Evolutionary conservation across 148 eudicot genomes (phyloP).

Genomic region (Cornus kousa): DNA sequence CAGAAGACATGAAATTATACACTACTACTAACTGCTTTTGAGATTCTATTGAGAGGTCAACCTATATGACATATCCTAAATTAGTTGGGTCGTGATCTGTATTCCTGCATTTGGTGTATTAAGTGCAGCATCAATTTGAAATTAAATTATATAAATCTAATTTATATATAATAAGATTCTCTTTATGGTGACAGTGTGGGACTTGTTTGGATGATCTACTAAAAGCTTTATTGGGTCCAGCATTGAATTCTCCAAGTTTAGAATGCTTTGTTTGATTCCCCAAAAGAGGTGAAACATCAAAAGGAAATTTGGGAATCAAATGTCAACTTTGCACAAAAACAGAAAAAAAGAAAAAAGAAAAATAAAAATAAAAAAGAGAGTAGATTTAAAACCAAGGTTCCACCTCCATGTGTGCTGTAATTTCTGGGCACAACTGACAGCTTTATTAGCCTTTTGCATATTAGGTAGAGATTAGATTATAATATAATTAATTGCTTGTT

Average conservation of each 20-base stretch:
- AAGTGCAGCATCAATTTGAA: background rate
- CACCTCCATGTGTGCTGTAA: too few species aligned
- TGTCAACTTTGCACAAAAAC: background rate
- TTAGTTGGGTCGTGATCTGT: too few species aligned
- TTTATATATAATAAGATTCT: background rate
- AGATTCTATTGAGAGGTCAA: background rate
- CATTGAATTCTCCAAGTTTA: background rate
- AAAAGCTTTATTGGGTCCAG: background rate
- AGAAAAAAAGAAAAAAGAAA: too few species aligned
- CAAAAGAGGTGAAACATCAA: background rate
- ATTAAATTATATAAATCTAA: too few species aligned
- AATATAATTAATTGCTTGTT: too few species aligned
- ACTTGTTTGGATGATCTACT: background rate
- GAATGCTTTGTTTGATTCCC: background rate
- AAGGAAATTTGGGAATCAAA: background rate
- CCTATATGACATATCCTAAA: background rate
- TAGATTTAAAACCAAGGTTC: too few species aligned
- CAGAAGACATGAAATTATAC: background rate
- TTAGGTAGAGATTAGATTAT: too few species aligned
- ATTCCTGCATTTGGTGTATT: background rate
- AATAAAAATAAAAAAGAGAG: too few species aligned
- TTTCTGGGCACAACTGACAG: too few species aligned
- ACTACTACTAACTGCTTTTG: background rate
- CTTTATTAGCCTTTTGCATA: too few species aligned
- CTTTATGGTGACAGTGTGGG: background rate